Conservation (phyloP, 768 basidiomycete genomes). For the Tulasnella sp. region DNA sequence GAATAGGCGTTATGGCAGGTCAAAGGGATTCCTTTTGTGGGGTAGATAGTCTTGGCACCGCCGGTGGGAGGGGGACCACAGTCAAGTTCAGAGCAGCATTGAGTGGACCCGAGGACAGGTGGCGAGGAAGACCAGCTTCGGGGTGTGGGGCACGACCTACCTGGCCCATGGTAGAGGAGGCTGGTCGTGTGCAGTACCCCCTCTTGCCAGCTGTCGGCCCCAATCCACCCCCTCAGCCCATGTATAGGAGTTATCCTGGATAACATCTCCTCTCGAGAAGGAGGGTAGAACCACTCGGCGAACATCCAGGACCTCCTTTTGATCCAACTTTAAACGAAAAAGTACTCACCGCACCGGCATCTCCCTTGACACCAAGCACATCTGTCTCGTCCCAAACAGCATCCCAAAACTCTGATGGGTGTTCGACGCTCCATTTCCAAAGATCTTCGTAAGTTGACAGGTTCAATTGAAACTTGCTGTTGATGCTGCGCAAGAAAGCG, state of each 20-base stretch:
- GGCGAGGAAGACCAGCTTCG: not conserved
- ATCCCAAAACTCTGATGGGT: slow-evolving; percentile 66
- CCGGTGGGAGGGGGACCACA: not conserved
- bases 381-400: slow-evolving; percentile 66
- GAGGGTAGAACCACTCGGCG: not conserved
- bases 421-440: slow-evolving; percentile 57
- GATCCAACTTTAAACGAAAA: not conserved
- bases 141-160: not conserved
- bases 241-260: not conserved
- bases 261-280: not conserved
- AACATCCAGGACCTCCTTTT: not conserved
- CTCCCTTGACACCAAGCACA: slow-evolving; percentile 55
- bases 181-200: not conserved
- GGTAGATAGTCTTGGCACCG: not conserved
- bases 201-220: not conserved
- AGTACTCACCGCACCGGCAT: slow-evolving; percentile 35
- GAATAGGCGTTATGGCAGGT: not conserved
- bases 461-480: not conserved
- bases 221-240: not conserved
- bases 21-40: not conserved
- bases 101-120: not conserved
- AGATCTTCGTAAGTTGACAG: slow-evolving; percentile 55
- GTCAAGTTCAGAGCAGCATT: not conserved
- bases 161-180: not conserved
- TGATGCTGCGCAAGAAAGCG: slow-evolving; percentile 33